Conservation (phyloP, 2,329 filamentous ascomycete genomes). For the Nothomitra cinnamomea region DNA sequence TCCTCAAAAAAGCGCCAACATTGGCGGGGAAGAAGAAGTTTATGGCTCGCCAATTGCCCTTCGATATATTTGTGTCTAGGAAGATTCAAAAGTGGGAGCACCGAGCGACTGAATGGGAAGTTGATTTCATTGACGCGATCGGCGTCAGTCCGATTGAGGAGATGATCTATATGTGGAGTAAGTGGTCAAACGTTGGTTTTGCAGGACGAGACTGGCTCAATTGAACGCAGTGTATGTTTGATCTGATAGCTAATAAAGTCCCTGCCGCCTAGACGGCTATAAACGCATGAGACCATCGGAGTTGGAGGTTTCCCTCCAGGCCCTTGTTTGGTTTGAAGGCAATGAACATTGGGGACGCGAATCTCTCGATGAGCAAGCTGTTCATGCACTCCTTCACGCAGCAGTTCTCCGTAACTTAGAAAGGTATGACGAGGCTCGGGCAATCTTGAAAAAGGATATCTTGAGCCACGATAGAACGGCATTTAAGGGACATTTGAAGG, state of each 20-base stretch:
- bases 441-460: constrained; percentile 43
- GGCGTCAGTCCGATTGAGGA: constrained; percentile 70
- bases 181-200: background rate
- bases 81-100: constrained; percentile 84
- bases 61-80: constrained; percentile 69
- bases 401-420: constrained; percentile 48
- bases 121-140: constrained; percentile 62
- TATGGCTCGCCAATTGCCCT: constrained; percentile 75
- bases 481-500: constrained; percentile 43
- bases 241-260: background rate
- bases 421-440: constrained; percentile 45
- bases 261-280: constrained; percentile 36
- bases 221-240: too few species aligned
- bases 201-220: too few species aligned
- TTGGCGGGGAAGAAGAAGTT: constrained; percentile 75
- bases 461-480: constrained; percentile 36
- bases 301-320: constrained; percentile 42
- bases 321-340: constrained; percentile 48
- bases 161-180: constrained; percentile 81
- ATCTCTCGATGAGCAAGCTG: constrained; percentile 41
- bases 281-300: constrained; percentile 58
- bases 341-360: constrained; percentile 35
- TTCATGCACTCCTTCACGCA: constrained; percentile 48
- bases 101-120: constrained; percentile 46
- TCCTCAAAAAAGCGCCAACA: constrained; percentile 53